A percentile compares a stretch with the other conserved stretches of the same genome.
Evolutionary conservation across 495 filamentous ascomycete species (phyloP).

Genomic region (Hamigera avellanea): DNA sequence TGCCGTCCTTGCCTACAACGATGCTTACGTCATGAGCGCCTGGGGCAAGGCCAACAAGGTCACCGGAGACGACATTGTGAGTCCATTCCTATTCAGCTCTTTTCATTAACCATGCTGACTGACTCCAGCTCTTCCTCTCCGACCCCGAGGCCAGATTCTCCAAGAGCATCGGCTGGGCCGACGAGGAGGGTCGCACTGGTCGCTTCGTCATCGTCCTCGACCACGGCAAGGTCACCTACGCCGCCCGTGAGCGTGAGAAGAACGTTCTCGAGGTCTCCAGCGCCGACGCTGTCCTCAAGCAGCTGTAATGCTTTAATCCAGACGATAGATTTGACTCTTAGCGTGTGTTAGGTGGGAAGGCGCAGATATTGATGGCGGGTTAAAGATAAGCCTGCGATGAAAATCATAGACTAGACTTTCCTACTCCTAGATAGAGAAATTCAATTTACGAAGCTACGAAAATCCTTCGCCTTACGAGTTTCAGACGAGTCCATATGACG

Average conservation of each 20-base stretch:
- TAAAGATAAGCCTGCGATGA: slow-evolving; percentile 8
- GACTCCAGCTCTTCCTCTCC: slow-evolving; percentile 59
- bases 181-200: slow-evolving; percentile 49
- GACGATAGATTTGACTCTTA: too few species aligned
- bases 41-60: slow-evolving; percentile 90
- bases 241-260: slow-evolving; percentile 60
- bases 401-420: slow-evolving; percentile 12
- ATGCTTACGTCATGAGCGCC: slow-evolving; percentile 82
- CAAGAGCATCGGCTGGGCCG: slow-evolving; percentile 68
- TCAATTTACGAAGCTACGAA: slow-evolving; percentile 15
- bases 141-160: slow-evolving; percentile 68
- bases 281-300: slow-evolving; percentile 57
- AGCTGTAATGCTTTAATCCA: slow-evolving; percentile 43
- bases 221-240: slow-evolving; percentile 78
- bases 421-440: slow-evolving; percentile 11
- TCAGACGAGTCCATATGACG: too few species aligned
- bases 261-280: slow-evolving; percentile 34
- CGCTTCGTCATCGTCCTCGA: slow-evolving; percentile 81
- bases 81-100: slow-evolving; percentile 12
- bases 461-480: too few species aligned
- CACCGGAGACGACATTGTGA: slow-evolving; percentile 59
- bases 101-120: slow-evolving; percentile 11
- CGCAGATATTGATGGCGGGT: too few species aligned
- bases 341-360: too few species aligned
- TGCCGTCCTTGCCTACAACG: slow-evolving; percentile 75